Evolutionary conservation across 2,329 filamentous ascomycete genomes (phyloP).

Genomic region (Talaromyces amestolkiae): DNA sequence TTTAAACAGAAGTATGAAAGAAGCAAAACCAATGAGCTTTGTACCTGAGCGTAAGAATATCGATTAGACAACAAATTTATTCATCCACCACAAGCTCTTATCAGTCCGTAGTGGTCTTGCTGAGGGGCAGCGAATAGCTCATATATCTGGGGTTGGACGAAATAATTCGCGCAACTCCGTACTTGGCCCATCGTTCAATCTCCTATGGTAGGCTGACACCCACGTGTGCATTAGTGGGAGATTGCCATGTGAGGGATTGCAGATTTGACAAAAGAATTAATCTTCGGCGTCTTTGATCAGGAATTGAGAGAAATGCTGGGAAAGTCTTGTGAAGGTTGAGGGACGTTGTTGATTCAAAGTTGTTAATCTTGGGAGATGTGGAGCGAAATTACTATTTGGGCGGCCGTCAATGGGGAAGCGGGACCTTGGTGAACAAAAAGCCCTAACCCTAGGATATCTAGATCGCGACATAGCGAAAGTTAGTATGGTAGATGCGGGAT

Average conservation of each 20-base stretch:
- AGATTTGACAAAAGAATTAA: neutral
- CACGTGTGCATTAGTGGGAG: constrained; percentile 10
- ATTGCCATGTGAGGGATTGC: neutral
- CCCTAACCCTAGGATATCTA: neutral
- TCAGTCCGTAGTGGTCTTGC: neutral
- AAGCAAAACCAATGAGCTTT: neutral
- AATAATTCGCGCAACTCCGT: constrained; percentile 9
- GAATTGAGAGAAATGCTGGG: neutral
- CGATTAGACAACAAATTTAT: neutral
- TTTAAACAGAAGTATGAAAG: neutral
- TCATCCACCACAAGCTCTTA: neutral
- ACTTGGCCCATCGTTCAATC: neutral
- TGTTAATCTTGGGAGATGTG: neutral
- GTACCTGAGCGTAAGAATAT: neutral
- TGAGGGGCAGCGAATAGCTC: neutral
- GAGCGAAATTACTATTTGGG: constrained; percentile 3
- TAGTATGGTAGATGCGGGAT: constrained; percentile 8
- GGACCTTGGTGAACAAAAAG: neutral
- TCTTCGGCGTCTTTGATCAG: neutral
- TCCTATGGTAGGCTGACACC: neutral
- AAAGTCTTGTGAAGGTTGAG: neutral
- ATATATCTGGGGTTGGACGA: constrained; percentile 1
- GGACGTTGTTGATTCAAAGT: neutral
- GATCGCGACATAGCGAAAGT: neutral
- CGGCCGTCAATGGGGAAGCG: neutral